Percentiles rank a stretch among this genome's conserved stretches.
These are phyloP conservation scores for Volvox carteri DNA, from an alignment of 163 green algal genomes.

Conservation along the genomic window DNA sequence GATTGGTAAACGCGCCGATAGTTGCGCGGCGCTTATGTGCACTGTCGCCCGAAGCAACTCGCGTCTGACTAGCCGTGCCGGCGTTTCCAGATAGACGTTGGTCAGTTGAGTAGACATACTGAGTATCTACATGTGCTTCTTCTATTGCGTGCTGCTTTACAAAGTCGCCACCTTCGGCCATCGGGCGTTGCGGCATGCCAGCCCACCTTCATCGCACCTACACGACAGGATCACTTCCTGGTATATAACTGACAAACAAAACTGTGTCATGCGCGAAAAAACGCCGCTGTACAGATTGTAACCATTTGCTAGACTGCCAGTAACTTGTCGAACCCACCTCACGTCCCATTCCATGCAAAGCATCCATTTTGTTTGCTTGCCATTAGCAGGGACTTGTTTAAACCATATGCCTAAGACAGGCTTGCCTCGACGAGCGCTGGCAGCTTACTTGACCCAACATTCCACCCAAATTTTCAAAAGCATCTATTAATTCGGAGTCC, in stretches of 20 bases:
- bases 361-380: neutral
- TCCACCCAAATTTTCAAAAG: too few relatives aligned
- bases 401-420: too few relatives aligned
- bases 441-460: too few relatives aligned
- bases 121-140: neutral
- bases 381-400: too few relatives aligned
- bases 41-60: neutral
- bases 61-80: neutral
- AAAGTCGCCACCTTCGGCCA: neutral
- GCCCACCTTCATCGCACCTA: conserved; percentile 27
- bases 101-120: too few relatives aligned
- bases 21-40: neutral
- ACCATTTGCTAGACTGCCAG: conserved; percentile 12
- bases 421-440: too few relatives aligned
- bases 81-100: neutral
- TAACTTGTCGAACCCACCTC: neutral
- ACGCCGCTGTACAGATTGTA: neutral
- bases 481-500: too few relatives aligned
- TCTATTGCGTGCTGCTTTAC: neutral
- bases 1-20: conserved; percentile 5
- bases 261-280: neutral
- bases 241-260: neutral
- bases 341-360: neutral
- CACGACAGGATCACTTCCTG: neutral
- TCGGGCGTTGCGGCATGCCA: neutral